Evolutionary conservation across 495 filamentous ascomycete genomes (phyloP).

Genomic region (Pseudevernia furfuracea): DNA sequence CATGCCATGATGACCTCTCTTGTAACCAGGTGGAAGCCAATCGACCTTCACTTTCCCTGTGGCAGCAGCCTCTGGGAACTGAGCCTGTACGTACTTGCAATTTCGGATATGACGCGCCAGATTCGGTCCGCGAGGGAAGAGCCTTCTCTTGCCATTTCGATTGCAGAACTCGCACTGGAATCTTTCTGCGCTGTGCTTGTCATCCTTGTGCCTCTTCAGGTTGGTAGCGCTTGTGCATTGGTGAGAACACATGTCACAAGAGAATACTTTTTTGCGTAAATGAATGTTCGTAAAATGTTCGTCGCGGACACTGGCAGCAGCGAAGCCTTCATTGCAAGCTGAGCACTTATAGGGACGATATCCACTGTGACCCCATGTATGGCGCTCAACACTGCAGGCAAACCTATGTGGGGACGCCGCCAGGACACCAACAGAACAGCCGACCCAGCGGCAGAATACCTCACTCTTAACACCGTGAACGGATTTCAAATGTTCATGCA

Average conservation of each 20-base stretch:
- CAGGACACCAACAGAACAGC: neutral
- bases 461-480: conserved; percentile 6
- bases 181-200: neutral
- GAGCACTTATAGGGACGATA: conserved; percentile 11
- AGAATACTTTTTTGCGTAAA: neutral
- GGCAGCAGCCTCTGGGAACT: neutral
- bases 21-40: conserved; percentile 3
- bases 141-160: neutral
- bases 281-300: neutral
- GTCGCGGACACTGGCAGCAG: neutral
- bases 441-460: conserved; percentile 12
- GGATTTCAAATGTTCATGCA: conserved; percentile 13
- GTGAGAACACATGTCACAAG: conserved; percentile 3
- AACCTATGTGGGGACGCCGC: neutral
- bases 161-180: conserved; percentile 3
- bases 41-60: neutral
- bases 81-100: neutral
- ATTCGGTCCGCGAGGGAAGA: conserved; percentile 2
- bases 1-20: conserved; percentile 5
- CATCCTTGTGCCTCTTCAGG: conserved; percentile 1
- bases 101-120: neutral
- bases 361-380: conserved; percentile 14
- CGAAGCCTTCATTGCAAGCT: conserved; percentile 1
- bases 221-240: conserved; percentile 1
- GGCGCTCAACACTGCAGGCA: conserved; percentile 12